Base-by-base conservation (phyloP, 176 grass and related monocot genomes). In the Tuctoria greenei region DNA sequence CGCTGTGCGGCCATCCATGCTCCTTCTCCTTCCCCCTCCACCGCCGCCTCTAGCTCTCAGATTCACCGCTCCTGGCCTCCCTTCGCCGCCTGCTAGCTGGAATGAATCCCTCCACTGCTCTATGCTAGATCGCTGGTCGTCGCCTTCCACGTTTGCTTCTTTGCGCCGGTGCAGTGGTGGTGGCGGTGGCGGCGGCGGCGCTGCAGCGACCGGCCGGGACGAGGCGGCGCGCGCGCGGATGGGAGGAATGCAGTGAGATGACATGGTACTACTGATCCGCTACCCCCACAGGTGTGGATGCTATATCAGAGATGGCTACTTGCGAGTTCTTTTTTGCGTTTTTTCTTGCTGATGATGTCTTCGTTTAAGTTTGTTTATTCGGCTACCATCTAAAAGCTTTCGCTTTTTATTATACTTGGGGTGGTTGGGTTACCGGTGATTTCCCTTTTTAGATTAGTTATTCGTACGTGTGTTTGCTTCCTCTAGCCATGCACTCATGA, bases 221-320 rank as follows among this genome's bases (percentile, higher is more conserved):
- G 17, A 54, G 5, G 50, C 37, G 12, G 65, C 27, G n/a, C n/a
- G n/a, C n/a, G n/a, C n/a, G n/a, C n/a, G 17, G 54, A 60, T 64
- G 81, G 42, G 63, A 11, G 7, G 26, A 74, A 62, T 74, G 74
- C 80, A 62, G 52, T 74, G 85, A 79, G 61, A 83, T 73, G 80
- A 69, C 68, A 74, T 82, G 85, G 52, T 87, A 61, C 21, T 87
- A 61, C 21, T 73, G 51, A 21, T 58, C 50, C 61, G 51, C 61
- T 61, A 72, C 74, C 61, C 69, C 52, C 74, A 12, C 62, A 83
- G 86, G 86, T 79, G 31, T 67, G 67, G 20, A 43, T 55, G 60
- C 50, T 78, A 45, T 52, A 78, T 55, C 68, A 45, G 37, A 82
- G 34, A 88, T 83, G 15, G 0, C 52, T 77, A 9, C 35, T 47